Conservation (phyloP, 345 rosid genomes). For the Euclidium syriacum region DNA sequence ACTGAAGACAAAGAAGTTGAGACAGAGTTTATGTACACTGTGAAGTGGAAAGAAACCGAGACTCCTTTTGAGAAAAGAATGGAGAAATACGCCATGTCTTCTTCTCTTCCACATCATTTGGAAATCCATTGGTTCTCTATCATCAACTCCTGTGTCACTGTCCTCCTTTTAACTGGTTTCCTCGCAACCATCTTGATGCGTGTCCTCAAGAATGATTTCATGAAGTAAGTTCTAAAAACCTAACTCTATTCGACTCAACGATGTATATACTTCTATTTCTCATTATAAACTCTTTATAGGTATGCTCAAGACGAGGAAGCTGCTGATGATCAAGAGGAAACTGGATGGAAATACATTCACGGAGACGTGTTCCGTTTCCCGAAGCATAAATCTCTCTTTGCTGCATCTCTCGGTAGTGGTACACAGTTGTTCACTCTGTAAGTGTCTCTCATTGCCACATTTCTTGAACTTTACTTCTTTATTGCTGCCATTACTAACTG, state of each 20-base stretch:
- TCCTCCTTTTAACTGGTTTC: constrained; percentile 84
- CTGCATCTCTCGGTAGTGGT: constrained; percentile 79
- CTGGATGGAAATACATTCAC: constrained; percentile 88
- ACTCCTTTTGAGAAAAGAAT: constrained; percentile 81
- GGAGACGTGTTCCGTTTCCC: constrained; percentile 88
- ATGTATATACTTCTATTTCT: background rate
- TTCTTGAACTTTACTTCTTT: background rate
- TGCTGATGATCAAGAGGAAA: constrained; percentile 86
- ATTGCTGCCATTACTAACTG: background rate
- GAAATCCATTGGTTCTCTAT: constrained; percentile 95
- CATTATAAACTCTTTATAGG: constrained; percentile 23
- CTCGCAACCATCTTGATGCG: constrained; percentile 92
- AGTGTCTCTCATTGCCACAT: constrained; percentile 26
- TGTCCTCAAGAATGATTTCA: constrained; percentile 82
- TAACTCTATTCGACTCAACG: background rate
- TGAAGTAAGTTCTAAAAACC: constrained; percentile 51
- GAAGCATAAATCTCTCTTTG: constrained; percentile 57
- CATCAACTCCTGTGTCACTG: constrained; percentile 86
- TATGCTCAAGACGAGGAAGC: constrained; percentile 86
- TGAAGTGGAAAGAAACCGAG: constrained; percentile 87
- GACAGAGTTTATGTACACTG: constrained; percentile 76
- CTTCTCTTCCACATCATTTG: constrained; percentile 87
- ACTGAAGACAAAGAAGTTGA: constrained; percentile 78
- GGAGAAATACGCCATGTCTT: constrained; percentile 79
- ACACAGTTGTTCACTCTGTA: constrained; percentile 77